Base-by-base conservation (phyloP, 1,139 yeast species). In the Ogataea hybrid region DNA sequence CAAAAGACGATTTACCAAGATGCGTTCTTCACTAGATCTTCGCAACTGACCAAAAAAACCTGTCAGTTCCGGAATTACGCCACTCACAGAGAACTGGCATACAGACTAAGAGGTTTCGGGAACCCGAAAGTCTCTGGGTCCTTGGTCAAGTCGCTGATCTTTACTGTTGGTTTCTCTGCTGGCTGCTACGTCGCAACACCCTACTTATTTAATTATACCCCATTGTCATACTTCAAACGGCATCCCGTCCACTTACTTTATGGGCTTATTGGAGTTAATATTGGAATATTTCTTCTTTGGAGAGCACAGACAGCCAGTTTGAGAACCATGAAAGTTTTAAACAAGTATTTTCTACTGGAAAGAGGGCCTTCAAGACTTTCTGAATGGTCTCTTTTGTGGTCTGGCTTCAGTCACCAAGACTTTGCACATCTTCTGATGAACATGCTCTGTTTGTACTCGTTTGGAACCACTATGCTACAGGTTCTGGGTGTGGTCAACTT, bases 371-470 rank as follows among this genome's bases (percentile, higher is more conserved):
- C 71, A 25, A 67, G 80, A 33, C 71, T 73, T 50, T 75, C 83
- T 12, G 73, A 71, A 41, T 77, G 83, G 81, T 74, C 88, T 8
- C 67, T 89, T 65, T 59, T 89, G 27, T 90, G 92, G 5, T 78
- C 90, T 28, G 88, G 95, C 1, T 90, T 90, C 62, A 82, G 95
- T 8, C 97, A 90, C 65, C 92, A 84, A 62, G 89, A 83, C 50
- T 68, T 81, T 34, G 76, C 81, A 73, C 97, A 90, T 64, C 57
- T 90, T 25, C 80, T 81, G 46, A 72, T 86, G 60, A 90, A 90
- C 64, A 90, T 90, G 97, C 71, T 85, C 53, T 94, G 89, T 39
- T 69, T 90, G 34, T 87, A 82, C 62, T 87, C 95, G 12, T 88
- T 90, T 63, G 96, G 95, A 27, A 69, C 81, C 0, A 73, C 92